Evolutionary conservation across 2,329 filamentous ascomycete genomes (phyloP).

Genomic region (Curvularia lunata): DNA sequence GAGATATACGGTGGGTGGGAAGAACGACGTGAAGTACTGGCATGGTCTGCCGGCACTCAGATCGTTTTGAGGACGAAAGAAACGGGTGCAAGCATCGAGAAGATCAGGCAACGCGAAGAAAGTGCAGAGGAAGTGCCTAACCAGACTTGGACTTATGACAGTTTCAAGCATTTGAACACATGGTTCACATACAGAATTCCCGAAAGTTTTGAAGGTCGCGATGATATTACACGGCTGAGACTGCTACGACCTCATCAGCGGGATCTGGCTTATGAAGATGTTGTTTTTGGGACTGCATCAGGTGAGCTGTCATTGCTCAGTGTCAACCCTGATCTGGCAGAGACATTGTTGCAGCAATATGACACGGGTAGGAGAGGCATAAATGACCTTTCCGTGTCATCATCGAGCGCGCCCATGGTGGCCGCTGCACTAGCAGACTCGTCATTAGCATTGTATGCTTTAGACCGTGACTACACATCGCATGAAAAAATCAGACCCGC

Average conservation of each 20-base stretch:
- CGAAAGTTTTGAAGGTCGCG: conserved; percentile 58
- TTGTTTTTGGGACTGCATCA: conserved; percentile 64
- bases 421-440: conserved; percentile 59
- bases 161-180: conserved; percentile 43
- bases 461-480: conserved; percentile 33
- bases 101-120: conserved; percentile 30
- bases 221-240: conserved; percentile 66
- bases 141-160: conserved; percentile 37
- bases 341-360: conserved; percentile 38
- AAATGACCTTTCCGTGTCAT: conserved; percentile 57
- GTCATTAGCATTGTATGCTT: conserved; percentile 55
- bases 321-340: conserved; percentile 20
- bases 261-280: conserved; percentile 49
- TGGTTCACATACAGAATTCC: conserved; percentile 63
- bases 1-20: conserved; percentile 49
- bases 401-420: conserved; percentile 52
- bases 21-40: conserved; percentile 62
- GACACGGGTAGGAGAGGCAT: conserved; percentile 54
- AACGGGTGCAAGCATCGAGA: conserved; percentile 41
- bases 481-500: conserved; percentile 32
- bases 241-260: conserved; percentile 56
- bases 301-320: conserved; percentile 55
- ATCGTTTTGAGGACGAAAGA: conserved; percentile 59
- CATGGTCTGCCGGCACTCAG: conserved; percentile 66
- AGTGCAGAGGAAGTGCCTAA: conserved; percentile 15